Percentiles rank a stretch among this genome's conserved stretches.
phyloP scores from a whole-genome alignment of 1,284 basidiomycete genomes.

The Leccinum fuscescens region DNA sequence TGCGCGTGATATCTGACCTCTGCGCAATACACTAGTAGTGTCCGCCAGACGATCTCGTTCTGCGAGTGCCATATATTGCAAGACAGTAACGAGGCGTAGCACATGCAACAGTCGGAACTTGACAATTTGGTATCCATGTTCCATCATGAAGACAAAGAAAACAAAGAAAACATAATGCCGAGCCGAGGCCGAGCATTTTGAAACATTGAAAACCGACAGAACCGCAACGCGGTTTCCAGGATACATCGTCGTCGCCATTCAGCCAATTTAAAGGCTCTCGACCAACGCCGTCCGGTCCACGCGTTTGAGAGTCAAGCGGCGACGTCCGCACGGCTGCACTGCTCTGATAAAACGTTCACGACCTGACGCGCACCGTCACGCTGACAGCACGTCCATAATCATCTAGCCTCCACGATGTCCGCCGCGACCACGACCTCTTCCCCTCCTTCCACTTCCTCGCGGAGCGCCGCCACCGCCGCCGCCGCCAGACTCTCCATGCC shows the following conservation, averaged over 20 bases:
- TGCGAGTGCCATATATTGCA: not conserved
- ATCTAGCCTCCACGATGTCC: constrained; percentile 25
- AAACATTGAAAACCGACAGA: not conserved
- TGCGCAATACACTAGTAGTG: not conserved
- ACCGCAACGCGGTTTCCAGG: not conserved
- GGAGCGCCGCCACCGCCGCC: not conserved
- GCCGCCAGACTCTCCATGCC: constrained; percentile 2
- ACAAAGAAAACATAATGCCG: not conserved
- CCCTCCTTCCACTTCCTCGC: constrained; percentile 5
- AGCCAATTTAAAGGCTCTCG: too few relatives aligned
- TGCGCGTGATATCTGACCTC: not conserved
- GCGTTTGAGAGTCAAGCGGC: not conserved
- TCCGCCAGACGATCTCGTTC: not conserved
- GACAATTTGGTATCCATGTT: too few relatives aligned
- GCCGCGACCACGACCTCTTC: constrained; percentile 16
- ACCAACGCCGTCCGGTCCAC: too few relatives aligned
- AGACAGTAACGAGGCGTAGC: not conserved
- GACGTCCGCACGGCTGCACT: not conserved
- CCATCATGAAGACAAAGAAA: not conserved
- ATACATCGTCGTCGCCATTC: not conserved
- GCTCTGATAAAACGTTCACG: not conserved
- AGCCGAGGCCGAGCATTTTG: not conserved
- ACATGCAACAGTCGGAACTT: too few relatives aligned
- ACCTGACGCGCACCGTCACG: not conserved
- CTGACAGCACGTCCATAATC: not conserved